Evolutionary conservation across 805 yeast genomes (phyloP).

Genomic region (Candida hispaniensis): DNA sequence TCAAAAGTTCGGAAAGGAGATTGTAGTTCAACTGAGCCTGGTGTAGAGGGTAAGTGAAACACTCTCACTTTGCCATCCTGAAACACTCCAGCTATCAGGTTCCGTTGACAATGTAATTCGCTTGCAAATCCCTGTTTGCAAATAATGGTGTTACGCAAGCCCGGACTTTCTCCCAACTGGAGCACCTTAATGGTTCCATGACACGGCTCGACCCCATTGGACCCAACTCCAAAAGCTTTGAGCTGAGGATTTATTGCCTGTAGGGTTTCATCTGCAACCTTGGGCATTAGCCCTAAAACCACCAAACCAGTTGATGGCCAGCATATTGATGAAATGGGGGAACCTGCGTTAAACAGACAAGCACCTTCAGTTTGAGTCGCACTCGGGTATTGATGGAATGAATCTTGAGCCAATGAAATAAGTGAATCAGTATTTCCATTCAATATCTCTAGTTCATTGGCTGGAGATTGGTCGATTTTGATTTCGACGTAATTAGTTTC

Average conservation of each 20-base stretch:
- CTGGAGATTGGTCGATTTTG: neutral
- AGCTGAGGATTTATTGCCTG: too few species aligned
- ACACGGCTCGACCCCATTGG: too few species aligned
- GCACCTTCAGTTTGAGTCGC: constrained; percentile 28
- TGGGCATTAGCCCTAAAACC: too few species aligned
- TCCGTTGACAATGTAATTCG: constrained; percentile 31
- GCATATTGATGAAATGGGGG: constrained; percentile 40
- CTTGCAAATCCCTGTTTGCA: too few species aligned
- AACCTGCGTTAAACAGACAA: constrained; percentile 40
- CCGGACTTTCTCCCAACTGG: too few species aligned
- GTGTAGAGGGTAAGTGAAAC: constrained; percentile 29
- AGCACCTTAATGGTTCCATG: too few species aligned
- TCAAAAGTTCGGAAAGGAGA: constrained; percentile 17
- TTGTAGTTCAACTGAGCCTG: constrained; percentile 8
- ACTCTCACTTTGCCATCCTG: constrained; percentile 50
- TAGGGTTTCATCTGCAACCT: too few species aligned
- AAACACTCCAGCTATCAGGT: constrained; percentile 38
- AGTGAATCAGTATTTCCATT: constrained; percentile 1
- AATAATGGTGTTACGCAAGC: too few species aligned
- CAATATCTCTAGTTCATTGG: neutral
- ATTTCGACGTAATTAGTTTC: neutral
- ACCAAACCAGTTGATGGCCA: too few species aligned
- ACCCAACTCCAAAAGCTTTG: too few species aligned
- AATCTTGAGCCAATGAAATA: constrained; percentile 1
- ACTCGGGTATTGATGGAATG: neutral